Conservation (phyloP, 805 yeast species). For the Candida ponderosae region DNA sequence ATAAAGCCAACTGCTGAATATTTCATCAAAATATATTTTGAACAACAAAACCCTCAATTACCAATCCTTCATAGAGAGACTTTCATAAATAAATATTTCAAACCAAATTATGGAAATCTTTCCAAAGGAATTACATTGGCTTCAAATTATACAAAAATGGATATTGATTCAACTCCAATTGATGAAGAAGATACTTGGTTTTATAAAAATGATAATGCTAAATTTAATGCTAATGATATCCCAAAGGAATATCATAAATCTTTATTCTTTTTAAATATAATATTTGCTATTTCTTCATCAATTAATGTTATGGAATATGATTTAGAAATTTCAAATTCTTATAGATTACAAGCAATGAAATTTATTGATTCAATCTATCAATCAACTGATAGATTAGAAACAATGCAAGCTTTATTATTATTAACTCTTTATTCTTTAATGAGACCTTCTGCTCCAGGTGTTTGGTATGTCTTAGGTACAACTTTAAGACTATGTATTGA, state of each 20-base stretch:
- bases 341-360: constrained; percentile 55
- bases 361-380: constrained; percentile 50
- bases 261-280: constrained; percentile 63
- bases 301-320: constrained; percentile 64
- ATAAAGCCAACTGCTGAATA: constrained; percentile 63
- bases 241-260: constrained; percentile 45
- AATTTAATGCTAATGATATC: constrained; percentile 26
- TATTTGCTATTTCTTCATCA: constrained; percentile 77
- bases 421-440: constrained; percentile 68
- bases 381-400: constrained; percentile 56
- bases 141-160: constrained; percentile 43
- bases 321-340: constrained; percentile 59
- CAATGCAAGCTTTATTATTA: constrained; percentile 63
- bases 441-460: constrained; percentile 87
- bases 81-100: constrained; percentile 57
- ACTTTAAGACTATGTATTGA: constrained; percentile 77
- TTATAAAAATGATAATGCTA: constrained; percentile 27
- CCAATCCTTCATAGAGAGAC: constrained; percentile 81
- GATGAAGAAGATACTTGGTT: constrained; percentile 37
- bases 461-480: constrained; percentile 86
- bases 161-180: constrained; percentile 23
- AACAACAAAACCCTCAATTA: constrained; percentile 74
- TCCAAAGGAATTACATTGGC: constrained; percentile 49
- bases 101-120: constrained; percentile 73
- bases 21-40: constrained; percentile 58